Conservation (phyloP, 2,329 filamentous ascomycete species). For the Fusarium sp. region DNA sequence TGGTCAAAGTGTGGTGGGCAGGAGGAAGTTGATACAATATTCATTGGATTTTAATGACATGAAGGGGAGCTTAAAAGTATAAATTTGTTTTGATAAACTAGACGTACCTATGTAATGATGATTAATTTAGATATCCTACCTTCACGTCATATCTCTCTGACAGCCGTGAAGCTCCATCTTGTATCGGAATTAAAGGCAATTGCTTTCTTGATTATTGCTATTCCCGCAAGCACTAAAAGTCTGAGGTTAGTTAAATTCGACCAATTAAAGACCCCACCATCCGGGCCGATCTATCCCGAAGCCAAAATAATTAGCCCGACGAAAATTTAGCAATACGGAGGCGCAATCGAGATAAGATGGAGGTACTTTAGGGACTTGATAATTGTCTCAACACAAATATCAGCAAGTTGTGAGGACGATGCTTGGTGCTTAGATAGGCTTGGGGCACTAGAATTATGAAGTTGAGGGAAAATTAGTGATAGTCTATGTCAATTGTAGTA, state of each 20-base stretch:
- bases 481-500: not conserved
- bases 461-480: not conserved
- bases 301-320: constrained; percentile 22
- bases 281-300: constrained; percentile 37
- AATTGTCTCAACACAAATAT: constrained; percentile 43
- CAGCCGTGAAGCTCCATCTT: not conserved
- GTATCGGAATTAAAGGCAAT: not conserved
- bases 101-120: constrained; percentile 24
- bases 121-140: constrained; percentile 17
- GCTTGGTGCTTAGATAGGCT: not conserved
- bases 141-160: not conserved
- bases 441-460: no score
- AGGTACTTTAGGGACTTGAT: constrained; percentile 31
- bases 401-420: constrained; percentile 19
- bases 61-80: constrained; percentile 30
- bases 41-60: constrained; percentile 2
- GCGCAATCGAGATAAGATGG: constrained; percentile 22
- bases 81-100: constrained; percentile 23
- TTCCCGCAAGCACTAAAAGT: constrained; percentile 1
- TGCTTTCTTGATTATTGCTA: constrained; percentile 1
- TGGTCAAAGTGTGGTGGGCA: constrained; percentile 47
- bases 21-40: constrained; percentile 12
- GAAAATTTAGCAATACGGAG: constrained; percentile 30
- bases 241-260: not conserved
- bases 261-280: constrained; percentile 19